Conservation (phyloP, 768 basidiomycete genomes). For the Suillus luteus region DNA sequence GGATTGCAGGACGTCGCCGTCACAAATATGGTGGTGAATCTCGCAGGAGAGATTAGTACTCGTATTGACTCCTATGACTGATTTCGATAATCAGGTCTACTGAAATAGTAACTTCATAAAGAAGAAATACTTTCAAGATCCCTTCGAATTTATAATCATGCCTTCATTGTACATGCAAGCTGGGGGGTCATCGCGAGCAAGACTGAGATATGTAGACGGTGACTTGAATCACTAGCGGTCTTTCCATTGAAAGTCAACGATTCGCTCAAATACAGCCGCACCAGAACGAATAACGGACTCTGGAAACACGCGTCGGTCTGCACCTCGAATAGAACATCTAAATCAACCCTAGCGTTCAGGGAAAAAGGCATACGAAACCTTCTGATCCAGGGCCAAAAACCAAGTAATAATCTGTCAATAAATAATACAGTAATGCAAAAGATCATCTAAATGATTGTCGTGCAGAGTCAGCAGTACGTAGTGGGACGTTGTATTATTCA, state of each 20-base stretch:
- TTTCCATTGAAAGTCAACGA: not conserved
- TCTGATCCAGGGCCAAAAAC: not conserved
- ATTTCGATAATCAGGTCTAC: conserved; percentile 2
- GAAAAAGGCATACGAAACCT: not conserved
- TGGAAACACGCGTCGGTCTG: not conserved
- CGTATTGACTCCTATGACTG: conserved; percentile 47
- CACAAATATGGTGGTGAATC: conserved; percentile 63
- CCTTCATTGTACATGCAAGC: not conserved
- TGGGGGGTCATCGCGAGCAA: not conserved
- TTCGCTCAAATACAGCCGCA: not conserved
- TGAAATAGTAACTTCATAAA: not conserved
- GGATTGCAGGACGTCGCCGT: conserved; percentile 89
- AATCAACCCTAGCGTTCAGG: not conserved
- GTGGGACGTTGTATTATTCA: not conserved
- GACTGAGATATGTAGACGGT: not conserved
- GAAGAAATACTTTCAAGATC: not conserved
- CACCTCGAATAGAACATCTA: not conserved
- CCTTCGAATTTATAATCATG: not conserved
- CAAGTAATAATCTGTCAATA: not conserved
- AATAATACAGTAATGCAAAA: not conserved
- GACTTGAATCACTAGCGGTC: not conserved
- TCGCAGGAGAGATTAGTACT: conserved; percentile 60
- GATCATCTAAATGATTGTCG: not conserved
- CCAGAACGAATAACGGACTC: not conserved
- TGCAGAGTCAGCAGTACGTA: not conserved